Percentiles rank a stretch among this genome's conserved stretches.
Evolutionary conservation across 306 rosid species (phyloP).

Genomic region (Quercus engelmannii): DNA sequence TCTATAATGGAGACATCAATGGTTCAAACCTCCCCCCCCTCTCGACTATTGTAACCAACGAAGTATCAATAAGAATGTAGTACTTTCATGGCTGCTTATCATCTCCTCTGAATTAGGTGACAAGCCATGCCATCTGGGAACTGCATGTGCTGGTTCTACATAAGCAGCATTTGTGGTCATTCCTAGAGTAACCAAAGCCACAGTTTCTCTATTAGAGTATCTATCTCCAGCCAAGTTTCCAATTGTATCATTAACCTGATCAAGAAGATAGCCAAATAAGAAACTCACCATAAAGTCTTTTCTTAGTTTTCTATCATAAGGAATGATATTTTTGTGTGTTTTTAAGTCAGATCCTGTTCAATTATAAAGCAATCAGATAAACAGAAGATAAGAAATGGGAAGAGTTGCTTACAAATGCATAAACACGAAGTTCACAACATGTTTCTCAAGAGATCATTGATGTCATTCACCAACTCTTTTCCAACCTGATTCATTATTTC

Average conservation of each 20-base stretch:
- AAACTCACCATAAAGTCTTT: too few relatives aligned
- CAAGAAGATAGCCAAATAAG: background rate
- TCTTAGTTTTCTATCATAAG: too few relatives aligned
- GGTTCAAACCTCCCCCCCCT: too few relatives aligned
- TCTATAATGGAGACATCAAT: too few relatives aligned
- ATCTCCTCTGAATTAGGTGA: slow-evolving; percentile 43
- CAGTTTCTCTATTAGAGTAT: slow-evolving; percentile 53
- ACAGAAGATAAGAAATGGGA: too few relatives aligned
- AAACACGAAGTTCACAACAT: slow-evolving; percentile 45
- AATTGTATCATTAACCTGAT: slow-evolving; percentile 66
- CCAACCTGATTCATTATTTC: slow-evolving; percentile 37
- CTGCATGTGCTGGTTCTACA: slow-evolving; percentile 41
- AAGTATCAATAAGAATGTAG: too few relatives aligned
- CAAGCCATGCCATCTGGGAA: slow-evolving; percentile 29
- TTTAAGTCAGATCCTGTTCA: too few relatives aligned
- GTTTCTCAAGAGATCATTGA: slow-evolving; percentile 51
- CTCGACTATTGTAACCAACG: too few relatives aligned
- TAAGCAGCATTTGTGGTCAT: slow-evolving; percentile 69
- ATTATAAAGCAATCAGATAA: too few relatives aligned
- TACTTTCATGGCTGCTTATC: slow-evolving; percentile 34
- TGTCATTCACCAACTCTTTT: slow-evolving; percentile 39
- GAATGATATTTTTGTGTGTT: too few relatives aligned
- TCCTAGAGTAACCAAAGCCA: slow-evolving; percentile 59
- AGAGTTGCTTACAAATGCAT: slow-evolving; percentile 38
- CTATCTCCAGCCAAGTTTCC: slow-evolving; percentile 77